Base-by-base conservation (phyloP, 2,329 filamentous ascomycete species). In the Pseudocercospora cruenta region DNA sequence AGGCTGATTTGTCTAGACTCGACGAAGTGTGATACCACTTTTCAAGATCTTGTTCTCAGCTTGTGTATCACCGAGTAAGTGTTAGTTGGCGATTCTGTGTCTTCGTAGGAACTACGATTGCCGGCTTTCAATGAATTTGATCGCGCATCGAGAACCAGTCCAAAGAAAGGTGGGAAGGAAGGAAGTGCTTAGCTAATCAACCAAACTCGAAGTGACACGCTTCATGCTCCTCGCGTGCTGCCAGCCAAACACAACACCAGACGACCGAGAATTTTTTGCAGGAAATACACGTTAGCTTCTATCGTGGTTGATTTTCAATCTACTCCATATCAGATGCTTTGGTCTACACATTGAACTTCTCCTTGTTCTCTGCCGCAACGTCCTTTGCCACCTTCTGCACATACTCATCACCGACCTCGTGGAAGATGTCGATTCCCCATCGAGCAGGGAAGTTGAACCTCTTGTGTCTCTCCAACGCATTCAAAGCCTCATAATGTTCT, bases 401-500 rank as follows among this genome's bases (percentile, higher is more conserved):
- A 43, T 76, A 72, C 3, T 77, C 78, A 21, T 81, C 78, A 0
- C 79, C 78, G 0, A 78, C 69, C 71, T 83, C 80, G 24, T 80
- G 78, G 65, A 83, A 83, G 28, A 83, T 82, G 67, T 83, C 80
- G 49, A 76, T 77, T 0, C 81, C 82, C 82, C 80, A 83, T 12
- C 75, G 68, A 4, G 75, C 71, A 16, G 79, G 80, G 66, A 78
- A 79, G 70, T 83, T 83, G 71, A 81, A 82, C 0, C 82, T 71
- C 74, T 82, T 80, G 60, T 81, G 77, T 60, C 75, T 75, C 71
- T 83, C 81, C 22, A 83, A 70, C 2, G 71, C 73, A 47, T 80
- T 78, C 14, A 83, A 68, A 63, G 77, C 72, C 22, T 75, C 75
- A 55, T 80, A 78, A 0, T 70, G 74, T 14, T 77, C 77, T 7